These are phyloP conservation scores for Acanthamoeba castellanii DNA, from an alignment of 208 protist genomes.

Conservation along the genomic window DNA sequence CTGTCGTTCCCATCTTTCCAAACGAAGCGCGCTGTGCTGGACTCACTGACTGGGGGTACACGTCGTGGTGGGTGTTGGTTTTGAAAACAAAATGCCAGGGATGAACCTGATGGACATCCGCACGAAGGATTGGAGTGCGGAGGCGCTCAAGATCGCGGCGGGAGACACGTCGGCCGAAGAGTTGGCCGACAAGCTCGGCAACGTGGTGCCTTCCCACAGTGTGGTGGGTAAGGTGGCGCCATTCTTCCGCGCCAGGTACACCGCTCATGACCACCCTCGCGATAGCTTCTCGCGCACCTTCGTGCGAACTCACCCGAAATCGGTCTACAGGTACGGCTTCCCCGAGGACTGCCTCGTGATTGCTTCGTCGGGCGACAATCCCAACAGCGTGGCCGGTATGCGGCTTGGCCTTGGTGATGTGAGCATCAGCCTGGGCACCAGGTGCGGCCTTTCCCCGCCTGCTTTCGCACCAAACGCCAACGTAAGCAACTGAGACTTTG, in stretches of 20 bases:
- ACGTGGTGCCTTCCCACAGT: conserved; percentile 36
- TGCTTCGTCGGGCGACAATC: conserved; percentile 81
- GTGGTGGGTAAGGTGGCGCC: conserved; percentile 70
- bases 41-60: too few relatives aligned
- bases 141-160: conserved; percentile 15
- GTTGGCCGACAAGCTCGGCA: conserved; percentile 58
- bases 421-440: conserved; percentile 82
- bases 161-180: background rate
- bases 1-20: background rate
- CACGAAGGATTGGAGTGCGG: conserved; percentile 74
- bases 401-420: conserved; percentile 77
- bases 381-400: conserved; percentile 78
- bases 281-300: background rate
- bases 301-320: background rate
- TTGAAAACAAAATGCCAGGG: conserved; percentile 69
- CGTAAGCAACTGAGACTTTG: too few relatives aligned
- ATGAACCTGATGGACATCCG: conserved; percentile 88
- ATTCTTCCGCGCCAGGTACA: conserved; percentile 67
- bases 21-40: background rate
- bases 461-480: too few relatives aligned
- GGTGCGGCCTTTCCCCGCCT: background rate
- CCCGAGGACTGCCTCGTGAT: conserved; percentile 46
- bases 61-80: background rate
- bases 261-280: background rate
- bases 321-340: conserved; percentile 63